Evolutionary conservation across 495 filamentous ascomycete genomes (phyloP).

Genomic region (Chaetomium cochliodes): DNA sequence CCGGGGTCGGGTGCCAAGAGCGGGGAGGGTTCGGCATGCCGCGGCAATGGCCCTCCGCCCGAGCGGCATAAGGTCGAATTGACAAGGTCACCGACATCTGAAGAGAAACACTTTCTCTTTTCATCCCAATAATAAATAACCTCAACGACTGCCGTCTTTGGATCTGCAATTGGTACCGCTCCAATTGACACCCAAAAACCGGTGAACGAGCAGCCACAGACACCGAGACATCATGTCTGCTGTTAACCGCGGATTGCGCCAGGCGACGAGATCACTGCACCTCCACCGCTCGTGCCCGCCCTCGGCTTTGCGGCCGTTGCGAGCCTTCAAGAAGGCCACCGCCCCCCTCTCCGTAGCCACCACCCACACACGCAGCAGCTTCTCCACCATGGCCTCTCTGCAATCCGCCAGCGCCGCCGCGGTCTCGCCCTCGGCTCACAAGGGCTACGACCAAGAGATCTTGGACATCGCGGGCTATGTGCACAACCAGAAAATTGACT

Average conservation of each 20-base stretch:
- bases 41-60: constrained; percentile 18
- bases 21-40: constrained; percentile 1
- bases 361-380: constrained; percentile 37
- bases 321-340: constrained; percentile 24
- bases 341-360: constrained; percentile 29
- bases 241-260: constrained; percentile 35
- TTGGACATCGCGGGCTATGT: constrained; percentile 92
- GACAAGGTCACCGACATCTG: not conserved
- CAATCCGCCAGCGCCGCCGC: constrained; percentile 51
- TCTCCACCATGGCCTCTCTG: constrained; percentile 58
- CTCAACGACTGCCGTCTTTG: constrained; percentile 3
- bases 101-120: constrained; percentile 6
- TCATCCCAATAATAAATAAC: not conserved
- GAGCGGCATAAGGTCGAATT: constrained; percentile 15
- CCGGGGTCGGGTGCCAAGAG: not conserved
- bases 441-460: constrained; percentile 85
- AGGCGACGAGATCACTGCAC: constrained; percentile 35
- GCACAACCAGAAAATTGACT: constrained; percentile 85
- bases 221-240: constrained; percentile 31
- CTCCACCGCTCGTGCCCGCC: constrained; percentile 25
- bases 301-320: constrained; percentile 29
- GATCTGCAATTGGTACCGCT: constrained; percentile 1
- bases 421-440: constrained; percentile 47
- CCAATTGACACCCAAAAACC: constrained; percentile 27
- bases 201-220: constrained; percentile 2